Base-by-base conservation (phyloP, 805 yeast species). In the Naumovozyma baii region DNA sequence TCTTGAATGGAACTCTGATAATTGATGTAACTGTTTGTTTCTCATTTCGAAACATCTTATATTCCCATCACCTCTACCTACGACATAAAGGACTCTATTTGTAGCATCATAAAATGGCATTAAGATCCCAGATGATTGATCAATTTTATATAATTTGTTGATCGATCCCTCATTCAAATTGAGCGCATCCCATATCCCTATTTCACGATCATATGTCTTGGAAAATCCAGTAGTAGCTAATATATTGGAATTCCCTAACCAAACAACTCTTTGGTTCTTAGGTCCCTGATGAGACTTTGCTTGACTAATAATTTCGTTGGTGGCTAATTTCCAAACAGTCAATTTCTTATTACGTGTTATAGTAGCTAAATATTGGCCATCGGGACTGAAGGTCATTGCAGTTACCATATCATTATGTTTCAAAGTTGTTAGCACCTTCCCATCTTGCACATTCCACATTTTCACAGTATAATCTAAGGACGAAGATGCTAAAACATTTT, bases 51-150 rank as follows among this genome's bases (percentile, higher is more conserved):
- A 92, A 65, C 90, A 90, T 55, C 96, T 83, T 54, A 92, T 85
- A 61, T 90, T 92, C 52, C 97, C 97, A 62, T 92, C 98, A 61
- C 96, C 96, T 63, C 92, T 90, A 51, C 98, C 99, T 25, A 95
- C 97, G 45, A 92, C 67, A 56, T 82, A 92, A 43, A 92, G 69
- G 42, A 88, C 76, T 40, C 79, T 76, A 34, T 83, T 87, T 28
- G 83, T 73, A 19, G 76, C 83, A 58, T 92, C 99, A 57, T 67
- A 92, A 53, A 83, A 75, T 20, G 98, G 98, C 74, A 92, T 83
- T 61, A 88, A 67, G 32, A 92, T 83, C 52, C 99, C 98, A 2
- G 96, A 83, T 3, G 94, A 81, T 18, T 94, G 75, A 58, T 94
- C 98, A 36, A 92, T 73, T 31, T 80, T 76, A 54, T 81, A 72